phyloP scores from a whole-genome alignment of 331 rosid species.

The Pyrus hybrid region DNA sequence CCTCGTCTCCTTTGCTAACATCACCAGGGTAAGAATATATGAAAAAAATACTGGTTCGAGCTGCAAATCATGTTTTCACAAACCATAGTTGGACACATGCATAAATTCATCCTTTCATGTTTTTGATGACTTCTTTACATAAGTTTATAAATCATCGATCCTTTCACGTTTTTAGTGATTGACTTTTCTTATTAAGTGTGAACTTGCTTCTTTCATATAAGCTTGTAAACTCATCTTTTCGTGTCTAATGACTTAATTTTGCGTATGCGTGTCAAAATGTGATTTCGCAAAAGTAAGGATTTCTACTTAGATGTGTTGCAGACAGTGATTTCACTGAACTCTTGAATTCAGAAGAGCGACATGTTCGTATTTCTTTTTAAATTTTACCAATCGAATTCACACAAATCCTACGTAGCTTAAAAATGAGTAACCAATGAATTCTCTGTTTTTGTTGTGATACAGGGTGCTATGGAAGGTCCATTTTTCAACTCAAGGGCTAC shows the following conservation, averaged over 20 bases:
- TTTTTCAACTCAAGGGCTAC: slow-evolving; percentile 40
- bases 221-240: no score
- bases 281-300: no score
- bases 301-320: no score
- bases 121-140: no score
- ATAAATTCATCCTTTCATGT: background rate
- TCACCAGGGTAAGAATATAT: slow-evolving; percentile 18
- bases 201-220: background rate
- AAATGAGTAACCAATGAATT: background rate
- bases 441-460: background rate
- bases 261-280: background rate
- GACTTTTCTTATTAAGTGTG: no score
- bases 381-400: background rate
- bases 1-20: slow-evolving; percentile 37
- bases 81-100: no score
- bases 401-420: background rate
- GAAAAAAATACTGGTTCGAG: no score
- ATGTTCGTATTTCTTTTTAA: background rate
- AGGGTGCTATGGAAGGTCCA: slow-evolving; percentile 48
- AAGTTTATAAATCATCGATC: no score
- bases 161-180: no score
- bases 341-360: background rate
- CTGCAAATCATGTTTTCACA: no score
- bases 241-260: background rate
- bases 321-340: background rate